phyloP scores from a whole-genome alignment of 805 yeast species.

The Yarrowia deformans region DNA sequence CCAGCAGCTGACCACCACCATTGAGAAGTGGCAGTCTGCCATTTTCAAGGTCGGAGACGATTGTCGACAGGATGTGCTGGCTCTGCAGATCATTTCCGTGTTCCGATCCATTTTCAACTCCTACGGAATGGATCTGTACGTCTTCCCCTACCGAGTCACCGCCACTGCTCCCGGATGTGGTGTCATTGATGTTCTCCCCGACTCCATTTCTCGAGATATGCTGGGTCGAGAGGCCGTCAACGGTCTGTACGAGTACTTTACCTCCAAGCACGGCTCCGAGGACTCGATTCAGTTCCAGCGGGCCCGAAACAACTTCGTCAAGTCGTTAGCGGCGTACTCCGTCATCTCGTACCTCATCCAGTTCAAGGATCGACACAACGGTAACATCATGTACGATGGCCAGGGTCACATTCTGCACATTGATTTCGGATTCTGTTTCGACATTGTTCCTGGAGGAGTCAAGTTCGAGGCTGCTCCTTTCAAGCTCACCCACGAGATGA shows the following conservation, averaged over 20 bases:
- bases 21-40: constrained; percentile 89
- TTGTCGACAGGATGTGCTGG: constrained; percentile 96
- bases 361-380: constrained; percentile 95
- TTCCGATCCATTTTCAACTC: constrained; percentile 90
- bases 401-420: constrained; percentile 96
- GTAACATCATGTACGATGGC: constrained; percentile 94
- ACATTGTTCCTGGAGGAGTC: constrained; percentile 98
- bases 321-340: constrained; percentile 92
- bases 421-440: constrained; percentile 98
- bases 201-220: constrained; percentile 96
- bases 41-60: constrained; percentile 99
- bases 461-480: constrained; percentile 98
- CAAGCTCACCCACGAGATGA: constrained; percentile 95
- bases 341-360: constrained; percentile 88
- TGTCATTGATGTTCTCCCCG: constrained; percentile 96
- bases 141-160: constrained; percentile 92
- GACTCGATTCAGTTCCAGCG: constrained; percentile 85
- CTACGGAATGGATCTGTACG: constrained; percentile 87
- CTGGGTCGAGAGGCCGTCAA: constrained; percentile 98
- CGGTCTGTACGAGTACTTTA: constrained; percentile 91
- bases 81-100: constrained; percentile 87
- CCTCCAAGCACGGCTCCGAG: constrained; percentile 94
- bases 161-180: constrained; percentile 99
- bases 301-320: constrained; percentile 91
- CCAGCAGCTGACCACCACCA: constrained; percentile 46